phyloP scores from a whole-genome alignment of 2,329 filamentous ascomycete genomes.

The Geoglossum cookeanum region DNA sequence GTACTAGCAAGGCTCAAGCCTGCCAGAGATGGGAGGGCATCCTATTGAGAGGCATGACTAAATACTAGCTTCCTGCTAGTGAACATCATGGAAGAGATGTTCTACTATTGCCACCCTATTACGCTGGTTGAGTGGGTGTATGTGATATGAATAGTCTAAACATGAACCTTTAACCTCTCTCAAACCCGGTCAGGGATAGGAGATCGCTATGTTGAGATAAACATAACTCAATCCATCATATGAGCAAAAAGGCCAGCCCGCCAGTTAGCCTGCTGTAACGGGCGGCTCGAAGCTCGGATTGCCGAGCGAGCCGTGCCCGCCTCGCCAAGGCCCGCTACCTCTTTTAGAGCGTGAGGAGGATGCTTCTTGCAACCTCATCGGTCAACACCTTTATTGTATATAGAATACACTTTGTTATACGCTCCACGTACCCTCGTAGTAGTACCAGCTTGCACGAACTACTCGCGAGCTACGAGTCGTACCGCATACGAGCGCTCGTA shows the following conservation, averaged over 20 bases:
- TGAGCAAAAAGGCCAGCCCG: neutral
- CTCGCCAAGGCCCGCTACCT: too few relatives aligned
- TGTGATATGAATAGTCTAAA: neutral
- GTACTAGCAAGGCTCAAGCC: neutral
- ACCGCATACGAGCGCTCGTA: too few relatives aligned
- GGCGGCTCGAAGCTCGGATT: too few relatives aligned
- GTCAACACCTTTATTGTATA: too few relatives aligned
- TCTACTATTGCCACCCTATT: neutral
- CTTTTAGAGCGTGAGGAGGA: too few relatives aligned
- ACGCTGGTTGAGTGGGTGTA: neutral
- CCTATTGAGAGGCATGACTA: neutral
- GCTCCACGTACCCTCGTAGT: too few relatives aligned
- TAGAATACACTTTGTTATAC: too few relatives aligned
- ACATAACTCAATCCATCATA: neutral
- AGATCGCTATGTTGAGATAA: neutral
- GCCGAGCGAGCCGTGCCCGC: too few relatives aligned
- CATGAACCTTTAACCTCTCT: neutral
- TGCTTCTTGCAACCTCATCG: too few relatives aligned
- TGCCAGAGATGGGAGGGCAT: neutral
- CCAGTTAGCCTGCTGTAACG: too few relatives aligned
- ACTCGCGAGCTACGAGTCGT: too few relatives aligned
- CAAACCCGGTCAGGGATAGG: neutral
- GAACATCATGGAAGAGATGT: neutral
- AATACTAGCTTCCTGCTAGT: neutral
- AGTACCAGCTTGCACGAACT: too few relatives aligned